Percentiles rank a stretch among this genome's conserved stretches.
Evolutionary conservation across 2,329 filamentous ascomycete genomes (phyloP).

Genomic region (Neofusicoccum parvum): DNA sequence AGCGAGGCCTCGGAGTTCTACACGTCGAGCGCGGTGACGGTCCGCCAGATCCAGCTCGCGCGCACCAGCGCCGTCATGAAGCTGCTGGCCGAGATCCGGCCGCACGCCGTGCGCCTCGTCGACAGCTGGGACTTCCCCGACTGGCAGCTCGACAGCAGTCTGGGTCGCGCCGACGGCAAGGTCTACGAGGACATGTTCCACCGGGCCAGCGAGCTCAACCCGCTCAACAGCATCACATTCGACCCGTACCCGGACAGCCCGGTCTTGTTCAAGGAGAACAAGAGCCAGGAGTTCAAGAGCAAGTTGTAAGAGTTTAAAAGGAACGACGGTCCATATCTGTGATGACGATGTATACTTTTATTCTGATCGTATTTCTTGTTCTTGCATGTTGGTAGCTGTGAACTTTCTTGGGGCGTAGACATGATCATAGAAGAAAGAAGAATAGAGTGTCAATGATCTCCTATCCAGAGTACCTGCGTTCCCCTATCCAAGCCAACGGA

Average conservation of each 20-base stretch:
- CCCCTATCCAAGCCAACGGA: not conserved
- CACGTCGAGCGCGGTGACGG: constrained; percentile 64
- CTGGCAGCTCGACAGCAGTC: constrained; percentile 72
- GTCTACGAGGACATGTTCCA: constrained; percentile 79
- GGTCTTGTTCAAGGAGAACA: constrained; percentile 60
- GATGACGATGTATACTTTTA: constrained; percentile 11
- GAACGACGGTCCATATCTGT: not conserved
- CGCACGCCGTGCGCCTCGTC: constrained; percentile 71
- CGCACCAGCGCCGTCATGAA: constrained; percentile 69
- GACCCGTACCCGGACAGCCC: constrained; percentile 70
- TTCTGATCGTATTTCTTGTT: not conserved
- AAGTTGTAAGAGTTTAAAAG: constrained; percentile 7
- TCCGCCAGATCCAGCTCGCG: constrained; percentile 71
- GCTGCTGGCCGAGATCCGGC: constrained; percentile 70
- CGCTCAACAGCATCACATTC: constrained; percentile 70
- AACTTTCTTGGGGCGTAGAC: constrained; percentile 20
- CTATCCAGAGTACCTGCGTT: constrained; percentile 1
- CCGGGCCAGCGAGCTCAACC: constrained; percentile 71
- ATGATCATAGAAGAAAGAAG: constrained; percentile 25
- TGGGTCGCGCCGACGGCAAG: constrained; percentile 72
- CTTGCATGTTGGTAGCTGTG: constrained; percentile 23
- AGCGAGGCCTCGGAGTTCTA: constrained; percentile 73
- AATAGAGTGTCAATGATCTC: constrained; percentile 25
- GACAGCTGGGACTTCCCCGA: constrained; percentile 78
- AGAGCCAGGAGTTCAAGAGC: constrained; percentile 20